These are phyloP conservation scores for Moesziomyces sp. DNA, from an alignment of 1,284 basidiomycete genomes.

Conservation along the genomic window DNA sequence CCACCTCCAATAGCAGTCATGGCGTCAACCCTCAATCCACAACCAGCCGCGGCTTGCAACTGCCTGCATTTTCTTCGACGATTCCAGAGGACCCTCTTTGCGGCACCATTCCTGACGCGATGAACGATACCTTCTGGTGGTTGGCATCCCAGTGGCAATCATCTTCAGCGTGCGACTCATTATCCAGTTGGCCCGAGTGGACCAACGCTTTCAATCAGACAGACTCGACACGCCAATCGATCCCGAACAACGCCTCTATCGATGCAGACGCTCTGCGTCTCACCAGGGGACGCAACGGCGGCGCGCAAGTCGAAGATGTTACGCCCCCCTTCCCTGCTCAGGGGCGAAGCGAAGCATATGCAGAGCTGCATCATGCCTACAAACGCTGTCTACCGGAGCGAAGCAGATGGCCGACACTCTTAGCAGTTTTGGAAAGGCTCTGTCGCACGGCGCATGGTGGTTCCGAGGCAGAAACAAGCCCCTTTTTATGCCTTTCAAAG, in stretches of 20 bases:
- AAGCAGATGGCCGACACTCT: conserved; percentile 3
- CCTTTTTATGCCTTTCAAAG: conserved; percentile 1
- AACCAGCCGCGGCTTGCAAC: too few species aligned
- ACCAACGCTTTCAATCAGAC: too few species aligned
- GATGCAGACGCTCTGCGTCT: too few species aligned
- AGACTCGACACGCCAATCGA: too few species aligned
- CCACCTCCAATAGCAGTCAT: too few species aligned
- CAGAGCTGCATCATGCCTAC: conserved; percentile 1
- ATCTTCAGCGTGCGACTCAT: background rate
- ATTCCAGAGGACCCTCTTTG: background rate
- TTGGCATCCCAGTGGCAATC: conserved; percentile 7
- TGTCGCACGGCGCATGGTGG: conserved; percentile 1
- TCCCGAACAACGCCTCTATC: too few species aligned
- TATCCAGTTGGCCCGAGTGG: conserved; percentile 1
- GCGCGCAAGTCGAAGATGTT: too few species aligned
- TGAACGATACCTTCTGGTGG: conserved; percentile 11
- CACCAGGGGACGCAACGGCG: too few species aligned
- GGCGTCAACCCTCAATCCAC: too few species aligned
- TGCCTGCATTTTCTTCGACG: background rate
- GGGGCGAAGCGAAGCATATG: background rate
- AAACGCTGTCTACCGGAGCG: conserved; percentile 1
- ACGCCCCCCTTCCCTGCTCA: background rate
- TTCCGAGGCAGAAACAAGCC: background rate
- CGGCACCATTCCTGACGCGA: conserved; percentile 1
- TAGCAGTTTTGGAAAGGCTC: conserved; percentile 1